phyloP scores from a whole-genome alignment of 2,329 filamentous ascomycete genomes.

The Volutella citrinella region DNA sequence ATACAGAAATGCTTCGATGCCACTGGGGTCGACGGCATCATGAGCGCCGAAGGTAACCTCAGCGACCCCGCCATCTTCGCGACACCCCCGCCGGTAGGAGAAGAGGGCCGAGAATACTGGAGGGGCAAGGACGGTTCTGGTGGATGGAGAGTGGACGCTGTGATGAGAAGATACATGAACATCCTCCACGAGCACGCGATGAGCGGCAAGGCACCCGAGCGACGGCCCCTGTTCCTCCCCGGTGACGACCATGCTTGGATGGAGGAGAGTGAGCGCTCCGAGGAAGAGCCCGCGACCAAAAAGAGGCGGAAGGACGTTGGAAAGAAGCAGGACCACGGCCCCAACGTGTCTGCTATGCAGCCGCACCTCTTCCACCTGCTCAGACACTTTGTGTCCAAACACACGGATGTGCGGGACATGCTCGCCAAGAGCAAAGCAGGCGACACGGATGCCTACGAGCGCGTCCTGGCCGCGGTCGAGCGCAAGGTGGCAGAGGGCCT shows the following conservation, averaged over 20 bases:
- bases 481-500: slow-evolving; percentile 69
- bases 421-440: slow-evolving; percentile 67
- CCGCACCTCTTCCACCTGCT: slow-evolving; percentile 91
- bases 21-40: slow-evolving; percentile 88
- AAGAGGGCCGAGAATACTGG: slow-evolving; percentile 83
- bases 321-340: slow-evolving; percentile 40
- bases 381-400: slow-evolving; percentile 72
- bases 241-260: slow-evolving; percentile 51
- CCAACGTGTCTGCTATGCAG: slow-evolving; percentile 78
- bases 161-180: slow-evolving; percentile 84
- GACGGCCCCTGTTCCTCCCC: slow-evolving; percentile 72
- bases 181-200: slow-evolving; percentile 81
- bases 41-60: slow-evolving; percentile 94
- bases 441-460: slow-evolving; percentile 74
- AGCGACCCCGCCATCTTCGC: slow-evolving; percentile 89
- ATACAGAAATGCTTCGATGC: slow-evolving; percentile 72
- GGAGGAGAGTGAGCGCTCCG: slow-evolving; percentile 27
- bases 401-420: slow-evolving; percentile 83
- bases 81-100: slow-evolving; percentile 57
- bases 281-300: slow-evolving; percentile 50
- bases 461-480: slow-evolving; percentile 73
- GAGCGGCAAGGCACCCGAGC: slow-evolving; percentile 59
- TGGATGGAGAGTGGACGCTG: slow-evolving; percentile 85
- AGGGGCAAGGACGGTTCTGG: slow-evolving; percentile 72
- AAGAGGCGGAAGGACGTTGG: slow-evolving; percentile 43